Percentiles rank a stretch among this genome's conserved stretches.
Conservation (phyloP, 306 rosid genomes). For the Dicorynia guianensis region DNA sequence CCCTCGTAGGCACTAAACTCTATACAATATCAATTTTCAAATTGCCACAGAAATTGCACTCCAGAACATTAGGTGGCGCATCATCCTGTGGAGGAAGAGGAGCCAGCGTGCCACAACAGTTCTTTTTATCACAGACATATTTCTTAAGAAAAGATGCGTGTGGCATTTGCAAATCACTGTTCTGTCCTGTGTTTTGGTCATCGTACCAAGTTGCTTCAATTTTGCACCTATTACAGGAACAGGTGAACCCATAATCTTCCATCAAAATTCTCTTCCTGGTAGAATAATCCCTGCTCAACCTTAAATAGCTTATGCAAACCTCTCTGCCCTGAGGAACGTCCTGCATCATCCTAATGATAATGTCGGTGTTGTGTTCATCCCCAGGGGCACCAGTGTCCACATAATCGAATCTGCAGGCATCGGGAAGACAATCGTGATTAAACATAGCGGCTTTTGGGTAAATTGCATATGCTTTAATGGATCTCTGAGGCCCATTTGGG, state of each 20-base stretch:
- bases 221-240: conserved; percentile 75
- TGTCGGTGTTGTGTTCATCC: conserved; percentile 52
- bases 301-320: conserved; percentile 76
- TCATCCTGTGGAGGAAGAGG: conserved; percentile 64
- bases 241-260: conserved; percentile 72
- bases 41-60: conserved; percentile 74
- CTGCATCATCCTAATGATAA: conserved; percentile 61
- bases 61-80: conserved; percentile 47
- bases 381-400: conserved; percentile 42
- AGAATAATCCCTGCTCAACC: conserved; percentile 48
- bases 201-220: conserved; percentile 62
- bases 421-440: conserved; percentile 79
- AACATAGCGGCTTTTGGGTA: conserved; percentile 62
- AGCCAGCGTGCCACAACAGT: conserved; percentile 75
- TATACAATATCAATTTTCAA: conserved; percentile 26
- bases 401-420: conserved; percentile 83
- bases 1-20: background rate
- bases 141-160: conserved; percentile 60
- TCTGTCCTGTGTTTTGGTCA: background rate
- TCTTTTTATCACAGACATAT: conserved; percentile 55
- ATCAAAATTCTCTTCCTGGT: conserved; percentile 63
- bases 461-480: conserved; percentile 63
- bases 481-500: conserved; percentile 53
- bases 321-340: conserved; percentile 70
- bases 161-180: conserved; percentile 45